Evolutionary conservation across 73 alveolate species (phyloP), one percentile per base, ranked within the genome.

Genomic region (Stentor coeruleus): DNA sequence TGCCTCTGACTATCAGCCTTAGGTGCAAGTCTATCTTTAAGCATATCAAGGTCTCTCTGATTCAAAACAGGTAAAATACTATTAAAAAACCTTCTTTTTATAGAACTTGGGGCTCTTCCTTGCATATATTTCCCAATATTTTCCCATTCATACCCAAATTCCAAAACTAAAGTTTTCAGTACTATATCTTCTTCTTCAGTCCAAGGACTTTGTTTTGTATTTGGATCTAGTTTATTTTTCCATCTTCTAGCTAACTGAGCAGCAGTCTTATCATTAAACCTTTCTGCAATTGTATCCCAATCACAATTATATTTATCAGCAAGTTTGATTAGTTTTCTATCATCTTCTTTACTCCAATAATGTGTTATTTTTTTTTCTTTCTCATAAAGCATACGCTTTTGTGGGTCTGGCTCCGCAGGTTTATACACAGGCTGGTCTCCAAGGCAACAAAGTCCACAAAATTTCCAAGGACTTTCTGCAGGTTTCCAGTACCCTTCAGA

Each of bases 161-260:
- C 42, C 14, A 66, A 33, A 20, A 66, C 79, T 40, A 66, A 33
- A 26, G n/a, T 20, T 33, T 66, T 66, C 37, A 66, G 39, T 26
- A 66, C 79, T 20, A 33, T 31, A 20, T 97, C 99, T 92, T 97
- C 99, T 72, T 93, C 97, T 39, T 86, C 96, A 49, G 94, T 93
- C 91, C 98, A 95, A 55, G 94, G 90, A 15, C 93, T 92, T 81
- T 95, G 95, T 77, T 93, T 95, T 33, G 95, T 94, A 31, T 86
- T 88, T 28, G 99, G 99, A 81, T 97, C 97, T 38, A 97, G 85
- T 76, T 97, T 98, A 2, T 66, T 66, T 26, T 66, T 66, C 79
- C 79, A 66, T 66, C 79, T 20, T 1, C 39, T 20, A 28, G 79
- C n/a, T 20, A 20, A 33, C 37, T 66, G 79, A 33, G 37, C 14